Evolutionary conservation across 257 asterid species (phyloP).

Genomic region (Primulina huaijiensis): DNA sequence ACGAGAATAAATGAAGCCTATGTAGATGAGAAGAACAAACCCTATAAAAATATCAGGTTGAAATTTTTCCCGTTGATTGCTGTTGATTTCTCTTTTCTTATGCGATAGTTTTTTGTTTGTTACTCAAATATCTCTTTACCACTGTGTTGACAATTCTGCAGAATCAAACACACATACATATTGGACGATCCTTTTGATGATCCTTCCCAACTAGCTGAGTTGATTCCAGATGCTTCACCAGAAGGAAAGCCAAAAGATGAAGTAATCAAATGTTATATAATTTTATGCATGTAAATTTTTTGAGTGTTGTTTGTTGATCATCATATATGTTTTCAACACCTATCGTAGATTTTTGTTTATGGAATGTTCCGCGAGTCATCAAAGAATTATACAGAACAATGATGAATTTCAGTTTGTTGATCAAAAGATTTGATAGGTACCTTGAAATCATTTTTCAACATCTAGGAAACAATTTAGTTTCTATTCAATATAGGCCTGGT

Average conservation of each 20-base stretch:
- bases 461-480: constrained; percentile 2
- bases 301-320: constrained; percentile 14
- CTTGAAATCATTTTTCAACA: constrained; percentile 14
- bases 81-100: constrained; percentile 8
- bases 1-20: constrained; percentile 84
- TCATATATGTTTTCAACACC: constrained; percentile 10
- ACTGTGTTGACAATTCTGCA: constrained; percentile 31
- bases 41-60: constrained; percentile 84
- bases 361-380: constrained; percentile 1
- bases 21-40: constrained; percentile 71
- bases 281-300: constrained; percentile 7
- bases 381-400: constrained; percentile 16
- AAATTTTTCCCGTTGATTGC: constrained; percentile 19
- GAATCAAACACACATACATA: constrained; percentile 86
- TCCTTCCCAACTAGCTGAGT: constrained; percentile 63
- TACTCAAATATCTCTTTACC: constrained; percentile 19
- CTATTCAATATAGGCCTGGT: not conserved
- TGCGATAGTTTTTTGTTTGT: not conserved
- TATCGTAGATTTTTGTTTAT: not conserved
- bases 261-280: constrained; percentile 37
- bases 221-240: constrained; percentile 91
- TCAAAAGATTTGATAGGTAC: constrained; percentile 7
- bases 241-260: constrained; percentile 95
- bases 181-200: constrained; percentile 95
- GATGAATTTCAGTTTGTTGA: constrained; percentile 5